phyloP scores from a whole-genome alignment of 306 rosid genomes.

The Chamaecrista fasciculata region DNA sequence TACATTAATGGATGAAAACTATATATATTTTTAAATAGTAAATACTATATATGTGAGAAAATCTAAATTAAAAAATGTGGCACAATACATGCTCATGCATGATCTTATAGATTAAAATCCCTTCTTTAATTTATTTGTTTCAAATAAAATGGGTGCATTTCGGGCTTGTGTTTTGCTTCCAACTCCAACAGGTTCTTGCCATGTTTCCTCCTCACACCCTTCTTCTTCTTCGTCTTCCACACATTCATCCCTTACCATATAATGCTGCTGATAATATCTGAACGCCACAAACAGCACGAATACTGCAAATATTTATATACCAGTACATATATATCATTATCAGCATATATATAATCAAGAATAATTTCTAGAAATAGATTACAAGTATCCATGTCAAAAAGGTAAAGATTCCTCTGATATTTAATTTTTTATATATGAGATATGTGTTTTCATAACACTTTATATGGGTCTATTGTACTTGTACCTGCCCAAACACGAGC shows the following conservation, averaged over 20 bases:
- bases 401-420: too few relatives aligned
- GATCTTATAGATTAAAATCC: slow-evolving; percentile 20
- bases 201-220: slow-evolving; percentile 38
- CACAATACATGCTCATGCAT: neutral
- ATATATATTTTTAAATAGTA: neutral
- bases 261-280: slow-evolving; percentile 73
- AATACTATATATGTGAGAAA: neutral
- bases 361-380: too few relatives aligned
- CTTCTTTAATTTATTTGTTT: slow-evolving; percentile 38
- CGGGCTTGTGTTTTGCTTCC: slow-evolving; percentile 28
- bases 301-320: slow-evolving; percentile 41
- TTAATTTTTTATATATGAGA: too few relatives aligned
- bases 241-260: slow-evolving; percentile 48
- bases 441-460: too few relatives aligned
- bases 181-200: slow-evolving; percentile 30
- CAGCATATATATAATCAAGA: too few relatives aligned
- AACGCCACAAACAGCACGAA: slow-evolving; percentile 72
- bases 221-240: slow-evolving; percentile 40
- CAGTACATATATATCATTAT: neutral
- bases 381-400: too few relatives aligned
- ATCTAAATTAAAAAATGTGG: neutral
- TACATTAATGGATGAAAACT: slow-evolving; percentile 24
- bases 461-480: too few relatives aligned
- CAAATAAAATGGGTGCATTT: neutral
- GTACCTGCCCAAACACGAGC: slow-evolving; percentile 95